Evolutionary conservation across 1,284 basidiomycete species (phyloP), one percentile per base, ranked within the genome.

Genomic region (Sutorius eximius): DNA sequence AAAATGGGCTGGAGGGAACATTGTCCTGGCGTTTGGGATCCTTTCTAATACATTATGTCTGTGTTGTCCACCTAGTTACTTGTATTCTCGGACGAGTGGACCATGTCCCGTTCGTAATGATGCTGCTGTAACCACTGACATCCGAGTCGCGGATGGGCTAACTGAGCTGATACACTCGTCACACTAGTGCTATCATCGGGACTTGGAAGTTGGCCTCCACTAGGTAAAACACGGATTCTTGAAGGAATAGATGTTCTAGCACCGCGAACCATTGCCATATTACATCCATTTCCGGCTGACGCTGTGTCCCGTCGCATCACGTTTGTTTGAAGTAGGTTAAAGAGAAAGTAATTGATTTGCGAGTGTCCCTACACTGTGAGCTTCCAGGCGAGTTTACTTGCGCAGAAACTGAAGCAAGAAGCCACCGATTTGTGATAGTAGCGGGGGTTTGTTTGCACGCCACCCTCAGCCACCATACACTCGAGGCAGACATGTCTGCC

Each of bases 401-500:
- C 20, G 20, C 16, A n/a, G 16, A 8, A 45, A 42, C n/a, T n/a
- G n/a, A n/a, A n/a, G n/a, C n/a, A 11, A n/a, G 29, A 44, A 20
- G 8, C 16, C 12, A 20, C 29, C 12, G 12, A 8, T n/a, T 30
- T 45, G 24, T 6, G 41, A 13, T 18, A n/a, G n/a, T n/a, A n/a
- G n/a, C n/a, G n/a, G n/a, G n/a, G n/a, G n/a, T n/a, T n/a, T n/a
- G n/a, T n/a, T n/a, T n/a, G n/a, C n/a, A n/a, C n/a, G n/a, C 20
- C 18, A 40, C 30, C 44, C 30, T 45, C 44, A 20, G 20, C 38
- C 46, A 27, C 46, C 18, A 12, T 10, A 18, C 22, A 48, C 13
- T 27, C 24, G 24, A 5, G 24, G 3, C 20, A 54, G 11, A 24
- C 30, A 67, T 67, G 62, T 48, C 65, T 16, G 41, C 55, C 36